Conservation (phyloP, 1,284 basidiomycete species). For the Boletellus dicymbophilus region DNA sequence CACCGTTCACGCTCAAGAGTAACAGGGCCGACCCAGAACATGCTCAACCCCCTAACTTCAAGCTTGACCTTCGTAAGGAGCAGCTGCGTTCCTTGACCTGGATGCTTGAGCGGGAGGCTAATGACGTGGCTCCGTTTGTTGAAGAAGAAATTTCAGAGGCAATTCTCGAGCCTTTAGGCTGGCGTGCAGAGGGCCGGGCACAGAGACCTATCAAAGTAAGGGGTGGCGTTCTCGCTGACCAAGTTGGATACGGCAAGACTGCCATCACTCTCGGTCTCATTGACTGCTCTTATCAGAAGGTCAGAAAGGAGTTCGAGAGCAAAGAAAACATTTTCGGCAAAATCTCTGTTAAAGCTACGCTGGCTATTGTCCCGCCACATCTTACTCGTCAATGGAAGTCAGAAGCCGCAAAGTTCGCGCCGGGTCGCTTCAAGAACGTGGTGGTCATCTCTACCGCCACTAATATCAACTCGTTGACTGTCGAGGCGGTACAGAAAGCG, state of each 20-base stretch:
- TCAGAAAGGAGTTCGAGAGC: constrained; percentile 59
- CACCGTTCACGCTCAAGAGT: constrained; percentile 71
- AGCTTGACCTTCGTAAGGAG: constrained; percentile 73
- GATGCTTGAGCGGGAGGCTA: constrained; percentile 87
- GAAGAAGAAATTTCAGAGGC: constrained; percentile 97
- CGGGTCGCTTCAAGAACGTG: constrained; percentile 60
- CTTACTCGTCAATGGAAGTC: constrained; percentile 89
- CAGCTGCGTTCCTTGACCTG: constrained; percentile 90
- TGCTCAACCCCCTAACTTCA: constrained; percentile 78
- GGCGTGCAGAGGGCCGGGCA: constrained; percentile 92
- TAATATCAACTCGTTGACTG: constrained; percentile 75
- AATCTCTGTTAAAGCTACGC: constrained; percentile 75
- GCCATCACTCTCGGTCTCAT: constrained; percentile 92
- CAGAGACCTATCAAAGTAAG: constrained; percentile 75
- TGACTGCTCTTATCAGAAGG: constrained; percentile 61
- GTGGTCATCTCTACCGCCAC: constrained; percentile 72
- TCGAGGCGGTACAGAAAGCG: constrained; percentile 77
- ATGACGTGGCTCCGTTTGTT: constrained; percentile 70
- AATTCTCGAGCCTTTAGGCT: constrained; percentile 81
- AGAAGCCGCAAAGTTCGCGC: constrained; percentile 84
- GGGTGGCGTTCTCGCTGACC: constrained; percentile 93
- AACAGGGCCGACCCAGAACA: constrained; percentile 81
- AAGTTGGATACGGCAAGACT: constrained; percentile 97
- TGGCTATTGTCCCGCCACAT: constrained; percentile 90
- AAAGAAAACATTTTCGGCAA: constrained; percentile 61